phyloP scores from a whole-genome alignment of 345 rosid species.

The Hypericum perforatum region DNA sequence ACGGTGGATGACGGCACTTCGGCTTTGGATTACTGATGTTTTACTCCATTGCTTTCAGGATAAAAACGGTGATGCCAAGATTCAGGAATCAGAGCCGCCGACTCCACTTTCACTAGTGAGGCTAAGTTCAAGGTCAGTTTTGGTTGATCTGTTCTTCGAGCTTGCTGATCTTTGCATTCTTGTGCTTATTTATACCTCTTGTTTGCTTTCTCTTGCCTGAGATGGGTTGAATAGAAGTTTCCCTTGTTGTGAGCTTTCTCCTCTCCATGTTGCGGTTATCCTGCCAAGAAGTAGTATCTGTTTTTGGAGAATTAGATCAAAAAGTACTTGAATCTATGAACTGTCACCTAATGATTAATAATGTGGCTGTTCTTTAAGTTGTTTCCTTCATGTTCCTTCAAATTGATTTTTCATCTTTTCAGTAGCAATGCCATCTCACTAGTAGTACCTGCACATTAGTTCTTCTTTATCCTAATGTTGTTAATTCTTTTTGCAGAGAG shows the following conservation, averaged over 20 bases:
- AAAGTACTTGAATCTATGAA: too few species aligned
- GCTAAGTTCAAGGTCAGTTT: conserved; percentile 67
- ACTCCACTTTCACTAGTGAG: conserved; percentile 82
- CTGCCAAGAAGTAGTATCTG: too few species aligned
- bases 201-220: background rate
- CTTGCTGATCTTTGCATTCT: background rate
- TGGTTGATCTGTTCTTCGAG: background rate
- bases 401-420: too few species aligned
- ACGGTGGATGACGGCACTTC: background rate
- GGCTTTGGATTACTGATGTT: background rate
- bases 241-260: too few species aligned
- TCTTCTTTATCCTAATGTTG: conserved; percentile 15
- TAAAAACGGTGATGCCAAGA: conserved; percentile 65
- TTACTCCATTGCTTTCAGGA: conserved; percentile 48
- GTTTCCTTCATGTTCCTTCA: background rate
- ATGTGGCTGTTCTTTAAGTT: background rate
- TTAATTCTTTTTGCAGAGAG: conserved; percentile 52
- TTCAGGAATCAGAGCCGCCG: conserved; percentile 92
- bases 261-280: too few species aligned
- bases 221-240: too few species aligned
- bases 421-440: background rate
- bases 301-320: too few species aligned
- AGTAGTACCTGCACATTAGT: conserved; percentile 7
- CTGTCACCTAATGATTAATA: too few species aligned
- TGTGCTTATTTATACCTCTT: background rate